phyloP scores from a whole-genome alignment of 2,329 filamentous ascomycete genomes.

The Daldinia sp. region DNA sequence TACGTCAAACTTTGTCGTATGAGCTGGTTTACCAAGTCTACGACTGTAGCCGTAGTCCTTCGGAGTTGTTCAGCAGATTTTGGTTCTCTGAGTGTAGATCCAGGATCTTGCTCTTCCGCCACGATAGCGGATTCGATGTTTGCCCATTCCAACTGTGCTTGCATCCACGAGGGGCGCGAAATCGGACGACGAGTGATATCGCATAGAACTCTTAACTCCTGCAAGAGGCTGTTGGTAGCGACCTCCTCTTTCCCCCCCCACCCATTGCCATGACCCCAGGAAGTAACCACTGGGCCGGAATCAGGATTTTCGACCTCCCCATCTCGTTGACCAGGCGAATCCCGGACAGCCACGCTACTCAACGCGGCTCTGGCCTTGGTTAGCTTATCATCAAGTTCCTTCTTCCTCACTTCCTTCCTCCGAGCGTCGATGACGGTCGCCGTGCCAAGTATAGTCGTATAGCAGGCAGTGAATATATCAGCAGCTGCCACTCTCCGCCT shows the following conservation, averaged over 20 bases:
- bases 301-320: not conserved
- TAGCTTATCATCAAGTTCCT: slow-evolving; percentile 69
- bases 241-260: not conserved
- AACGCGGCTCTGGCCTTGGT: slow-evolving; percentile 61
- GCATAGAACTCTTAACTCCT: slow-evolving; percentile 38
- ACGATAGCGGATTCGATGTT: slow-evolving; percentile 41
- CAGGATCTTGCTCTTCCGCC: slow-evolving; percentile 37
- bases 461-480: slow-evolving; percentile 70
- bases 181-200: slow-evolving; percentile 30
- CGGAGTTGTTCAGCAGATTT: slow-evolving; percentile 24
- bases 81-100: slow-evolving; percentile 36
- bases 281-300: not conserved
- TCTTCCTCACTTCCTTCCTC: slow-evolving; percentile 64
- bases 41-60: slow-evolving; percentile 29
- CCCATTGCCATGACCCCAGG: not conserved
- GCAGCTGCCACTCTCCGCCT: slow-evolving; percentile 59
- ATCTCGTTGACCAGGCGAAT: slow-evolving; percentile 24
- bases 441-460: slow-evolving; percentile 72
- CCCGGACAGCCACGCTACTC: slow-evolving; percentile 48
- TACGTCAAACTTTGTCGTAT: slow-evolving; percentile 4
- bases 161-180: slow-evolving; percentile 32
- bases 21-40: slow-evolving; percentile 37
- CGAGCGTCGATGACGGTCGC: slow-evolving; percentile 69
- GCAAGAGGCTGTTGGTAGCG: slow-evolving; percentile 17
- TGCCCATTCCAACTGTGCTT: slow-evolving; percentile 42